Evolutionary conservation across 257 asterid species (phyloP).

Genomic region (Solanum microdontum): DNA sequence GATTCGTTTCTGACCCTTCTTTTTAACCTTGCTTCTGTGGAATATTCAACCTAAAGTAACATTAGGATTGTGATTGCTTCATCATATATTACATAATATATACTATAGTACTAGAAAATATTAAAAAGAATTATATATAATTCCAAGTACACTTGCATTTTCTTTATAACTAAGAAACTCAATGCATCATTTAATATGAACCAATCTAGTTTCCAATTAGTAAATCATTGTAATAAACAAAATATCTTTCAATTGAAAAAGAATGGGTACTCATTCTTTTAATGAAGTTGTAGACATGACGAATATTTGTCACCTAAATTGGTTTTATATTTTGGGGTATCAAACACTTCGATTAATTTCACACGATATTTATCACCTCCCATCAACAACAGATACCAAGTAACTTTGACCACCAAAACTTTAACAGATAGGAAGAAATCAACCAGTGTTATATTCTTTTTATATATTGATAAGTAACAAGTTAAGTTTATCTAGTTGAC

Average conservation of each 20-base stretch:
- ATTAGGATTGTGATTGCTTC: background rate
- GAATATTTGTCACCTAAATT: background rate
- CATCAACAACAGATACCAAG: background rate
- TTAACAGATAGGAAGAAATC: too few relatives aligned
- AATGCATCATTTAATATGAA: background rate
- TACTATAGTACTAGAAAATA: background rate
- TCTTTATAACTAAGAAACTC: background rate
- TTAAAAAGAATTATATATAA: background rate
- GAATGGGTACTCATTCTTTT: background rate
- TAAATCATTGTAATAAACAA: background rate
- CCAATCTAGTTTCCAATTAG: background rate
- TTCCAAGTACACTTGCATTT: background rate
- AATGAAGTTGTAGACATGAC: background rate
- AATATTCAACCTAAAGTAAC: background rate
- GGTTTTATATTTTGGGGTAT: background rate
- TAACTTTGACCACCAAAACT: background rate
- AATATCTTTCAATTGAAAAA: background rate
- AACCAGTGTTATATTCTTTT: background rate
- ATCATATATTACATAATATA: background rate
- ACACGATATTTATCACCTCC: background rate
- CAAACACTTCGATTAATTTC: background rate
- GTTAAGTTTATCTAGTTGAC: background rate
- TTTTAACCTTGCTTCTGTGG: conserved; percentile 55
- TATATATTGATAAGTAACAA: background rate
- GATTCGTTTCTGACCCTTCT: conserved; percentile 54